A percentile compares a stretch with the other conserved stretches of the same genome.
These are phyloP conservation scores for Cymbidium sinense DNA, from an alignment of 106 monocot genomes.

Conservation along the genomic window DNA sequence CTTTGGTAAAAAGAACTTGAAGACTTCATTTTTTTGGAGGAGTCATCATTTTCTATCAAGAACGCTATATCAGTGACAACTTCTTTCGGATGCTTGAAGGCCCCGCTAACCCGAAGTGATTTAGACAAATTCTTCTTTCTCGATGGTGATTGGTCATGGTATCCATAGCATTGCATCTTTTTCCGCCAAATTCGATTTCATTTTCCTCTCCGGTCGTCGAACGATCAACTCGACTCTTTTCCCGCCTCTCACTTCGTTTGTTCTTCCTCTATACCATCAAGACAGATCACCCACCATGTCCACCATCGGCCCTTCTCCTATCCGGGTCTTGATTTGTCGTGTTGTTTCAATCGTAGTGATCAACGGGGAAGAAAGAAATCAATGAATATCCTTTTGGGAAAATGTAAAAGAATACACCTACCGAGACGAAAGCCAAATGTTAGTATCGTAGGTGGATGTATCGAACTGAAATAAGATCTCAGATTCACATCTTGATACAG, in stretches of 20 bases:
- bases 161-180: conserved; percentile 18
- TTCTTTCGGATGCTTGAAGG: neutral
- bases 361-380: conserved; percentile 4
- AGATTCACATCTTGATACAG: no score
- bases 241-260: conserved; percentile 1
- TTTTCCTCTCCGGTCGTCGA: neutral
- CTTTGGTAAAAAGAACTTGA: conserved; percentile 31
- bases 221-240: no score
- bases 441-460: no score
- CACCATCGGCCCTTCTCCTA: neutral
- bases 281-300: conserved; percentile 6
- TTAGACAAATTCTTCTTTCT: neutral
- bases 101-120: neutral
- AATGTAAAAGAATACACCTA: no score
- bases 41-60: conserved; percentile 16
- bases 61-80: conserved; percentile 10
- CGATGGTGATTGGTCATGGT: conserved; percentile 7
- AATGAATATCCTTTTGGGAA: conserved; percentile 1
- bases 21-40: conserved; percentile 28
- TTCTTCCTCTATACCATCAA: conserved; percentile 9
- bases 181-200: conserved; percentile 6
- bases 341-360: neutral
- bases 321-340: conserved; percentile 6
- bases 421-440: no score
- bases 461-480: no score